These are phyloP conservation scores for Fusarium nisikadoi DNA, from an alignment of 2,329 filamentous ascomycete species.

Conservation along the genomic window DNA sequence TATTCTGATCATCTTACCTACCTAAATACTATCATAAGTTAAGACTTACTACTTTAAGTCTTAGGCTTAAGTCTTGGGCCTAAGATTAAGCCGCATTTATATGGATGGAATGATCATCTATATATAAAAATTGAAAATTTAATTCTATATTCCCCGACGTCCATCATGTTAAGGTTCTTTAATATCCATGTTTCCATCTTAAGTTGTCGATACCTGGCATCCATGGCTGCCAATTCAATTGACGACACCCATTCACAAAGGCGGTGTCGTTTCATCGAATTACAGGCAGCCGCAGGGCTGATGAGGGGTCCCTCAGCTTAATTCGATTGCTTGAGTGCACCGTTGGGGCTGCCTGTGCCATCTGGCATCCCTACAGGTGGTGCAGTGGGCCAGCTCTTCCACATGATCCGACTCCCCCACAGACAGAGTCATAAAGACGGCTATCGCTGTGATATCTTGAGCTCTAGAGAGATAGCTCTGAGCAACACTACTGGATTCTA, in stretches of 20 bases:
- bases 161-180: background rate
- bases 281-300: conserved; percentile 41
- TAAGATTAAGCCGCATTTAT: background rate
- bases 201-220: background rate
- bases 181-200: background rate
- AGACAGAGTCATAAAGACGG: conserved; percentile 18
- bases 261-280: conserved; percentile 43
- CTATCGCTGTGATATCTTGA: conserved; percentile 7
- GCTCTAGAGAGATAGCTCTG: background rate
- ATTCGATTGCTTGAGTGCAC: background rate
- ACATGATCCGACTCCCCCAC: conserved; percentile 32
- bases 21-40: background rate
- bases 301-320: conserved; percentile 32
- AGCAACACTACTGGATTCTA: background rate
- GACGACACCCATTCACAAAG: conserved; percentile 21
- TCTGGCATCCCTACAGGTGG: background rate
- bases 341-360: conserved; percentile 17
- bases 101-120: background rate
- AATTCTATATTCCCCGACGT: background rate
- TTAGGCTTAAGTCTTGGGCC: background rate
- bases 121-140: background rate
- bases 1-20: background rate
- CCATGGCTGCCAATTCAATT: conserved; percentile 9
- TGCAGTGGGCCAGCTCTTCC: background rate
- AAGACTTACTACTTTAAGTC: background rate